Conservation (phyloP, 2,329 filamentous ascomycete genomes). For the Colletotrichum tanaceti region DNA sequence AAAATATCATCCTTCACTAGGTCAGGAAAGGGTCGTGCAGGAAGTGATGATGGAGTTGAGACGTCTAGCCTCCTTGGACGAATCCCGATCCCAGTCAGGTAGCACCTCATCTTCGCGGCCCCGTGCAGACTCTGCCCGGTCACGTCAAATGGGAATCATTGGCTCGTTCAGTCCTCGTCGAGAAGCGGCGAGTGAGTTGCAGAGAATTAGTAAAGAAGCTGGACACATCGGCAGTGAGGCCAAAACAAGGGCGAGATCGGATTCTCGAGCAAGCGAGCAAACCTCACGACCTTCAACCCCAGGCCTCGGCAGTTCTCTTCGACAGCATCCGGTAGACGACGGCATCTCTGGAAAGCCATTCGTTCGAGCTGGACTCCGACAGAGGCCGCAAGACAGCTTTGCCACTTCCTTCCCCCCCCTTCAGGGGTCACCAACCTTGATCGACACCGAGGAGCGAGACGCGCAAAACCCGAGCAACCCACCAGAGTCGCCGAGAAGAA, state of each 20-base stretch:
- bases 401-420: slow-evolving; percentile 40
- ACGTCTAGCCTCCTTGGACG: slow-evolving; percentile 16
- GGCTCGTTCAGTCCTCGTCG: slow-evolving; percentile 36
- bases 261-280: slow-evolving; percentile 35
- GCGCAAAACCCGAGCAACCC: neutral
- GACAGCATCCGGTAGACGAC: slow-evolving; percentile 52
- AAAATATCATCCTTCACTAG: slow-evolving; percentile 53
- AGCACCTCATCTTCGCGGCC: slow-evolving; percentile 7
- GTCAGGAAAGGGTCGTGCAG: slow-evolving; percentile 58
- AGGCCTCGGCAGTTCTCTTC: slow-evolving; percentile 10
- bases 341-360: slow-evolving; percentile 68
- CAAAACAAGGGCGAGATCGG: slow-evolving; percentile 24
- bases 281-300: slow-evolving; percentile 34
- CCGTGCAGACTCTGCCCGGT: slow-evolving; percentile 36
- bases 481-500: slow-evolving; percentile 1
- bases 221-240: slow-evolving; percentile 2
- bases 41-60: slow-evolving; percentile 54
- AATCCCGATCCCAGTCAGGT: slow-evolving; percentile 3
- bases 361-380: slow-evolving; percentile 55
- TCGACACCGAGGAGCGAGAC: neutral
- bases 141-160: slow-evolving; percentile 35
- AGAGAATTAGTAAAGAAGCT: slow-evolving; percentile 15
- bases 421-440: neutral
- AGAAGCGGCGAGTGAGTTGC: slow-evolving; percentile 24
- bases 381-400: slow-evolving; percentile 34